Evolutionary conservation across 2,329 filamentous ascomycete species (phyloP).

Genomic region (Stagonosporopsis tanaceti): DNA sequence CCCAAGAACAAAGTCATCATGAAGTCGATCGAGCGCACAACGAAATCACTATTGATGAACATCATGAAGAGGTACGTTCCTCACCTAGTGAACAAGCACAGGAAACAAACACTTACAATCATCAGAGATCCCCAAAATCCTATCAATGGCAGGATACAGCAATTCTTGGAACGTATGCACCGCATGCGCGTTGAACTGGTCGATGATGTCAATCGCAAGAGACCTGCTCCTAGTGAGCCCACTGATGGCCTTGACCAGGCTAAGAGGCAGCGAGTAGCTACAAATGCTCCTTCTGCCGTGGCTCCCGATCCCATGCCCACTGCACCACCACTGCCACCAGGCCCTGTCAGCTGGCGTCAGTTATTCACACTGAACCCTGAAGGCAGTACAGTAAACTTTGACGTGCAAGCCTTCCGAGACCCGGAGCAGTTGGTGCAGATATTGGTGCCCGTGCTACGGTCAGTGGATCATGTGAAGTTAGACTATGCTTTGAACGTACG

Average conservation of each 20-base stretch:
- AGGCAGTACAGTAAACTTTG: slow-evolving; percentile 76
- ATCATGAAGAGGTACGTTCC: slow-evolving; percentile 74
- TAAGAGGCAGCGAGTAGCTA: slow-evolving; percentile 80
- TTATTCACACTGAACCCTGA: slow-evolving; percentile 87
- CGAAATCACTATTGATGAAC: slow-evolving; percentile 82
- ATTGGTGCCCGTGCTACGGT: slow-evolving; percentile 77
- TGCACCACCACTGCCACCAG: slow-evolving; percentile 75
- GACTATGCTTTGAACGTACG: slow-evolving; percentile 76
- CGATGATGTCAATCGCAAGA: slow-evolving; percentile 81
- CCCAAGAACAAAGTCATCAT: slow-evolving; percentile 81
- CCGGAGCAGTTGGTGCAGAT: slow-evolving; percentile 79
- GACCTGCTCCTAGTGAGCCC: slow-evolving; percentile 74
- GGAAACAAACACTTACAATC: slow-evolving; percentile 5
- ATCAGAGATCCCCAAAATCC: slow-evolving; percentile 80
- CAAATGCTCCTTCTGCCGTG: slow-evolving; percentile 53
- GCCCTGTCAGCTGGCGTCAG: slow-evolving; percentile 80
- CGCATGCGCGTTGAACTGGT: slow-evolving; percentile 80
- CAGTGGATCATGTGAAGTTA: slow-evolving; percentile 73
- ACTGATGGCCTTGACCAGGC: slow-evolving; percentile 74
- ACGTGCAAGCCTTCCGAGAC: slow-evolving; percentile 78
- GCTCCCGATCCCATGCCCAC: slow-evolving; percentile 50
- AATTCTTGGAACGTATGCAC: slow-evolving; percentile 83
- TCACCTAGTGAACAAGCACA: neutral
- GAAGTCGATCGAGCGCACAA: slow-evolving; percentile 94
- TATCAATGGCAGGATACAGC: slow-evolving; percentile 79